Base-by-base conservation (phyloP, 495 filamentous ascomycete genomes). In the Halenospora varia region DNA sequence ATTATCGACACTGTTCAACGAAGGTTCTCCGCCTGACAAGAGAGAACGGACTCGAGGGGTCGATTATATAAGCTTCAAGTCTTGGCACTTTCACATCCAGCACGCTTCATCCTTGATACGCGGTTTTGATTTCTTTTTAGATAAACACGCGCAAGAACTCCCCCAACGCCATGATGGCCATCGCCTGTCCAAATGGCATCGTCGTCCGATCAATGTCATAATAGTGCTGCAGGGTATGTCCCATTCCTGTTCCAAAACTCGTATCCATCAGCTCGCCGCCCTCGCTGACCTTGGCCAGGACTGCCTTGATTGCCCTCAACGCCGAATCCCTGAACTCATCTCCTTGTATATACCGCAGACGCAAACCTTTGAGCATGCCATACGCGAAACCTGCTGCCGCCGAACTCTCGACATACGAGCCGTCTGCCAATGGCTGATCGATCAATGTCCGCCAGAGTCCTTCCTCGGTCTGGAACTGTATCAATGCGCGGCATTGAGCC, bases 101-200 rank as follows among this genome's bases (percentile, higher is more conserved):
- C n/a, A n/a, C n/a, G n/a, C n/a, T n/a, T n/a, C n/a, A n/a, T n/a
- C n/a, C n/a, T n/a, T n/a, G n/a, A n/a, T n/a, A n/a, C n/a, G n/a
- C n/a, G n/a, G n/a, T n/a, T n/a, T n/a, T n/a, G n/a, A n/a, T n/a
- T n/a, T n/a, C n/a, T n/a, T n/a, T n/a, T 57, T 64, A 68, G 40
- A 81, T 77, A 44, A 76, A 85, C 20, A 77, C 77, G 51, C 84
- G 71, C 58, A 86, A 62, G 56, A 84, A 83, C 67, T 90, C 87
- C 10, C 79, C 84, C 53, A 89, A 63, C 0, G 82, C 83, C 79
- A 88, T 86, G 25, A 88, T 86, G 1, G 84, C 86, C 87, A 90
- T 89, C 0, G 86, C 85, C 66, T 89, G 87, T 1, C 87, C 87
- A 63, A 89, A 89, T 22, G 86, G 87, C 87, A 90, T 90, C 45